Base-by-base conservation (phyloP, 148 eudicot genomes). In the Amaranthus cruentus region DNA sequence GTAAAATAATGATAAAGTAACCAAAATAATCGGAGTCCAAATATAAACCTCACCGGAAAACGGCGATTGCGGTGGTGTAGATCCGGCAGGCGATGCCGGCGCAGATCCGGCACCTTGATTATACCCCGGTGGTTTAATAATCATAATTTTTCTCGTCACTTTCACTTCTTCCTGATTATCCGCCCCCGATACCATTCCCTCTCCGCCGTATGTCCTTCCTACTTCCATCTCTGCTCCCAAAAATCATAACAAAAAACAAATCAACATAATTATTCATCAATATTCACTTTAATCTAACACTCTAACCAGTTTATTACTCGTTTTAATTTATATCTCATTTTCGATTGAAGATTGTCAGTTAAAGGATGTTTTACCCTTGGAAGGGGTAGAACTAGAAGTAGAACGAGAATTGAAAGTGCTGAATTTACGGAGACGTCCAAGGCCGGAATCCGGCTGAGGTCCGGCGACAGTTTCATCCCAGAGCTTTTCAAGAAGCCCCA, bases 401-500 rank as follows among this genome's bases (percentile, higher is more conserved):
- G 88, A 49, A 1, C 89, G 88, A 73, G 70, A 67, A 59, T 54
- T 64, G 78, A 88, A 89, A 46, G 91, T 76, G 50, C 75, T 60
- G 57, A 78, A 76, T 78, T 90, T 90, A 9, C 98, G 89, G 64
- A 92, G 91, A 77, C 84, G 89, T 6, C 90, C 91, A 38, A 92
- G 93, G 77, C 96, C 97, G 71, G 74, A 83, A 5, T 92, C 98
- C 70, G 98, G 98, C 59, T 75, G 84, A 52, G 96, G 98, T 12
- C 92, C 94, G 68, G 94, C 97, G 42, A 87, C 79, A 58, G 98
- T 89, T 69, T 91, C 95, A 72, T 93, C 97, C 97, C 92, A 89
- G 5, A 93, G 85, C 81, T 90, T 89, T 70, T 90, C 96, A 21
- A 90, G 72, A 6, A 93, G 79, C 6, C 90, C 83, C 97, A 92